Conservation (phyloP, 306 rosid species). For the Hippophae gyantsensis region DNA sequence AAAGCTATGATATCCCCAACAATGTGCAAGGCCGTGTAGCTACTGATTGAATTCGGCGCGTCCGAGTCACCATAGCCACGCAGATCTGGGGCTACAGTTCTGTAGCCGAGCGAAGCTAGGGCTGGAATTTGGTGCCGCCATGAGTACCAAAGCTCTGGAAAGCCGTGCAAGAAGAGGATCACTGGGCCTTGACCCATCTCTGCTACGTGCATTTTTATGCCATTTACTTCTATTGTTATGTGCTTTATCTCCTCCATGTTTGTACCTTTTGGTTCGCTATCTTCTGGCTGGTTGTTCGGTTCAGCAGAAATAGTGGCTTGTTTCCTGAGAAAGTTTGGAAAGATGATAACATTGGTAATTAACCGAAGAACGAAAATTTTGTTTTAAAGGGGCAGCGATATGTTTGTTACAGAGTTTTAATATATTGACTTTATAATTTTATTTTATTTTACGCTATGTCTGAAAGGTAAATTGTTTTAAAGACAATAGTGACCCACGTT, state of each 20-base stretch:
- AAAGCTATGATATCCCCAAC: conserved; percentile 62
- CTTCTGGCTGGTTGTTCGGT: background rate
- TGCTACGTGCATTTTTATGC: conserved; percentile 70
- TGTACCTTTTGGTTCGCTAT: background rate
- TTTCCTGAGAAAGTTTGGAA: background rate
- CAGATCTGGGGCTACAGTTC: conserved; percentile 65
- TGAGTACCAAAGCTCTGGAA: conserved; percentile 69
- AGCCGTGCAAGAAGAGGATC: conserved; percentile 75
- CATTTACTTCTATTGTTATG: conserved; percentile 41
- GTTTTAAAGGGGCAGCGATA: background rate
- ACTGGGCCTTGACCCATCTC: conserved; percentile 64
- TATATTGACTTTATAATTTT: no score
- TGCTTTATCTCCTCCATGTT: conserved; percentile 45
- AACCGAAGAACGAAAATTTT: background rate
- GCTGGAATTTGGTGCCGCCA: conserved; percentile 79
- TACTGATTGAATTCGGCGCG: conserved; percentile 17
- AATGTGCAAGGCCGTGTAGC: conserved; percentile 47
- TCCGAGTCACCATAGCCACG: conserved; percentile 72
- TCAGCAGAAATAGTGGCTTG: background rate
- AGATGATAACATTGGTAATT: background rate
- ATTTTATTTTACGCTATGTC: no score
- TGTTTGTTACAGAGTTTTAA: no score
- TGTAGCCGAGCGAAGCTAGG: conserved; percentile 56
- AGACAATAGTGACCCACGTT: no score
- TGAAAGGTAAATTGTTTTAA: no score